phyloP scores from a whole-genome alignment of 1,139 yeast genomes.

The Saccharomycopsis crataegensis region DNA sequence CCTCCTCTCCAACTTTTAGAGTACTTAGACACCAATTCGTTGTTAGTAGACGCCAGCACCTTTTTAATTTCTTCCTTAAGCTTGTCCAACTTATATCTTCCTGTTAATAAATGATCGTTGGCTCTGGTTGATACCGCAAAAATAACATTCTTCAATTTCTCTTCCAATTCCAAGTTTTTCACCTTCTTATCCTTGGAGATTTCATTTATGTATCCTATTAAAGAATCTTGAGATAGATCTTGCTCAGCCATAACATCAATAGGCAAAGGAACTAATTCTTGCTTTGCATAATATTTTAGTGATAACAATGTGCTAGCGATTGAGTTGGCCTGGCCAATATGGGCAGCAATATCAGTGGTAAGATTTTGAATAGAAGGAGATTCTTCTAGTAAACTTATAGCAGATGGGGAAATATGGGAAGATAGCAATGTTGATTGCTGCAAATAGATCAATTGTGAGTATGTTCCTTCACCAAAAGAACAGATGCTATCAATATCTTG shows the following conservation, averaged over 20 bases:
- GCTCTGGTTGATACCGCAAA: conserved; percentile 70
- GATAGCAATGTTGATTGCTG: conserved; percentile 57
- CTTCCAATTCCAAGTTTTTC: conserved; percentile 26
- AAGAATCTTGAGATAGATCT: conserved; percentile 57
- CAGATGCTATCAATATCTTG: conserved; percentile 52
- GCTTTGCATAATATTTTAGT: conserved; percentile 52
- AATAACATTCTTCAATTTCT: conserved; percentile 48
- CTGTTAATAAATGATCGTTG: conserved; percentile 72
- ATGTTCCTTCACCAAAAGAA: conserved; percentile 74
- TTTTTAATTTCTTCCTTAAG: conserved; percentile 31
- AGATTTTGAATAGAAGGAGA: conserved; percentile 37
- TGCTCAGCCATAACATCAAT: conserved; percentile 48
- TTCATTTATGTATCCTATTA: conserved; percentile 43
- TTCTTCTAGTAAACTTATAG: conserved; percentile 42
- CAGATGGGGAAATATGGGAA: conserved; percentile 51
- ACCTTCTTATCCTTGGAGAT: conserved; percentile 23
- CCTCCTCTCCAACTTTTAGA: conserved; percentile 37
- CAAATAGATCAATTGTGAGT: conserved; percentile 65
- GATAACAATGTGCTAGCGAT: conserved; percentile 63
- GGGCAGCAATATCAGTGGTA: conserved; percentile 63
- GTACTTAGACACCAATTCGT: conserved; percentile 30
- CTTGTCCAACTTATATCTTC: conserved; percentile 44
- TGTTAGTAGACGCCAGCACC: conserved; percentile 24
- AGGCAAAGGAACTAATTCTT: conserved; percentile 49
- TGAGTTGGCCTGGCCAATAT: conserved; percentile 76